Conservation (phyloP, 371 early-diverging fungal species). For the Mucor piriformis region DNA sequence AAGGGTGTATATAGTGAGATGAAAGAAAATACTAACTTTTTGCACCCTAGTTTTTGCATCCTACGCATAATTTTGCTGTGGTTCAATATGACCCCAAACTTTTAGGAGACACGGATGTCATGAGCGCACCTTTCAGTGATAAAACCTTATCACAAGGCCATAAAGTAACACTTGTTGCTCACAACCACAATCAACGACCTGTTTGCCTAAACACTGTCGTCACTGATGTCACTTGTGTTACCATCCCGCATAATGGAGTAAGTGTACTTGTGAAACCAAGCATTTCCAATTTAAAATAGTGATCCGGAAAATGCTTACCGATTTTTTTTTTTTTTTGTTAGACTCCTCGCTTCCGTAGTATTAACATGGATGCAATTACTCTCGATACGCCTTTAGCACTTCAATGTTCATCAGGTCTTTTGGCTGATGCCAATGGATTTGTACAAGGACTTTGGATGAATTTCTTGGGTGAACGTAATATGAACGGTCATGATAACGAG, state of each 20-base stretch:
- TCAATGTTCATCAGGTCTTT: constrained; percentile 84
- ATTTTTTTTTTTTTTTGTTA: constrained; percentile 13
- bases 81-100: constrained; percentile 76
- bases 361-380: constrained; percentile 85
- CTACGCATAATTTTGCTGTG: constrained; percentile 81
- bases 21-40: too few species aligned
- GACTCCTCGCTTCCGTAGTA: constrained; percentile 83
- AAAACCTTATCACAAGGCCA: constrained; percentile 65
- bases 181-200: constrained; percentile 81
- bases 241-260: constrained; percentile 76
- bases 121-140: constrained; percentile 65
- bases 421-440: constrained; percentile 73
- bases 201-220: constrained; percentile 75
- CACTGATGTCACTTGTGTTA: constrained; percentile 78
- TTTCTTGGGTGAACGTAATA: constrained; percentile 77
- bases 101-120: constrained; percentile 73
- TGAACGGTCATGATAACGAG: constrained; percentile 71
- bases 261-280: constrained; percentile 9
- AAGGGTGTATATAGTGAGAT: too few species aligned
- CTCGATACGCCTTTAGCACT: constrained; percentile 85
- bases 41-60: constrained; percentile 66
- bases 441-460: constrained; percentile 89
- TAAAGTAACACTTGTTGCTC: constrained; percentile 69
- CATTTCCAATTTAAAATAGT: background rate
- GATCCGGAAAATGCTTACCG: background rate